Base-by-base conservation (phyloP, 257 asterid genomes). In the Capsicum pubescens region DNA sequence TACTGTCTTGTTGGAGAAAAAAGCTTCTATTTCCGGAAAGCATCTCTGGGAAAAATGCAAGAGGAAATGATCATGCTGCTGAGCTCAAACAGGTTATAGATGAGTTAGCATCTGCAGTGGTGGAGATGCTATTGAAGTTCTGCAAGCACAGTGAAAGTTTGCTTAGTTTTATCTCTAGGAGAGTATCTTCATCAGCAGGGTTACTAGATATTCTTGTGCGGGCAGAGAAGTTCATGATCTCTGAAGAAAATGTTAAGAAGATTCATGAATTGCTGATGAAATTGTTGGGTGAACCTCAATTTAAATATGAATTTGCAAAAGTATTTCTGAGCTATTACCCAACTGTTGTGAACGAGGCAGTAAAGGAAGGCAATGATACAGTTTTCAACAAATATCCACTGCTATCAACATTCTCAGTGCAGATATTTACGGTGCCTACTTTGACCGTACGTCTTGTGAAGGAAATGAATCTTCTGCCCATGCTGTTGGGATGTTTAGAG, bases 281-380 rank as follows among this genome's bases (percentile, higher is more conserved):
- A 89, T 90, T 97, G 95, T 87, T 97, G 64, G 92, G 97, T 48
- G 98, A 97, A 86, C 99, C 98, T 80, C 76, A 86, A 81, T 97
- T 97, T 84, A 97, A 97, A 84, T 93, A 90, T 58, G 98, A 97
- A 90, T 97, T 97, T 84, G 97, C 99, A 3, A 95, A 94, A 92
- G 95, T 89, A 72, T 93, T 95, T 89, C 92, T 93, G 59, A 87
- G 84, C 82, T 97, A 97, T 89, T 97, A 97, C 87, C 98, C 98
- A 39, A 86, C 91, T 21, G 90, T 90, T 61, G 88, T 95, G 69
- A 86, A 87, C 77, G 90, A 92, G 77, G 93, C 93, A 55, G 79
- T 90, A 79, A 91, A 86, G 35, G 94, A 89, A 90, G 82, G 86
- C 87, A 88, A 63, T 93, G 98, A 93, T 79, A 52, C 69, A 50